These are phyloP conservation scores for Fraxinus sp. DNA, from an alignment of 305 asterid species.

Conservation along the genomic window DNA sequence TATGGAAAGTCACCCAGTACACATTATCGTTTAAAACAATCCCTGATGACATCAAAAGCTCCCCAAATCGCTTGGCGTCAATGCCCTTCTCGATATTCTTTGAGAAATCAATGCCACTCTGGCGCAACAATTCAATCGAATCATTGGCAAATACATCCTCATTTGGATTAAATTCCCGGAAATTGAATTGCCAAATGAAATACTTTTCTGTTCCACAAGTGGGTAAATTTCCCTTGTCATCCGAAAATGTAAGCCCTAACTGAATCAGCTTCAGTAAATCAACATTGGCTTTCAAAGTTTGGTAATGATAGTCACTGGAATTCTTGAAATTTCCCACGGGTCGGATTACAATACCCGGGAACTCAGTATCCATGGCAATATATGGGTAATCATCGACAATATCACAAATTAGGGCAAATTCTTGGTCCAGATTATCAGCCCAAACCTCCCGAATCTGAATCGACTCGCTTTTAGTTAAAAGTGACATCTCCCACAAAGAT, in stretches of 20 bases:
- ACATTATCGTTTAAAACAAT: neutral
- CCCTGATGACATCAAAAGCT: neutral
- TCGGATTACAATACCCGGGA: neutral
- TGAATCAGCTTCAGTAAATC: neutral
- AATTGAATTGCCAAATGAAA: slow-evolving; percentile 5
- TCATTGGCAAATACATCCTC: neutral
- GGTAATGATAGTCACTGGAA: neutral
- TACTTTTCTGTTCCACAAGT: neutral
- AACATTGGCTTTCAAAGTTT: neutral
- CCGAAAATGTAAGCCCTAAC: neutral
- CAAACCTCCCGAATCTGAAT: neutral
- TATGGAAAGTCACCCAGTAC: slow-evolving; percentile 2
- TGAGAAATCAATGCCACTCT: neutral
- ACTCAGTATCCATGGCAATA: neutral
- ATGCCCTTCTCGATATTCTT: neutral
- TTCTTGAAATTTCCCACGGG: neutral
- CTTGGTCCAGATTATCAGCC: neutral
- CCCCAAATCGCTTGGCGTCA: neutral
- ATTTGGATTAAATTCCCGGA: neutral
- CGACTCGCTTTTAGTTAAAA: neutral
- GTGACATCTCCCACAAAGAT: neutral
- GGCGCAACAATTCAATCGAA: neutral
- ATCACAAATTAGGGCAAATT: neutral
- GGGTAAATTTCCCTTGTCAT: neutral
- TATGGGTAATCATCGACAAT: slow-evolving; percentile 1